Conservation (phyloP, 2,329 filamentous ascomycete species). For the Colletotrichum sp. region DNA sequence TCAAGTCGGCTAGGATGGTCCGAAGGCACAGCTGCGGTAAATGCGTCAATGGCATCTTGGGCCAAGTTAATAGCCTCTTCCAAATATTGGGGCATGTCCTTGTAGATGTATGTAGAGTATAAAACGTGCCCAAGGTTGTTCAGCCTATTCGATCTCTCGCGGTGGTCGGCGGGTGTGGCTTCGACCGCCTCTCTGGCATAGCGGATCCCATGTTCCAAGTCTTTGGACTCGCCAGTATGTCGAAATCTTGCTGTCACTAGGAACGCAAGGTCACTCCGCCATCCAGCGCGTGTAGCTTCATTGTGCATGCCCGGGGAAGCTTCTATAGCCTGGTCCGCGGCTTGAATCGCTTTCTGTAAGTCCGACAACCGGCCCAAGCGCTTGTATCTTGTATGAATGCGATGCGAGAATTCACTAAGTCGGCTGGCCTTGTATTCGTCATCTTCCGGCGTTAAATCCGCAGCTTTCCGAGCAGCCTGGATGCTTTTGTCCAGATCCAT, state of each 20-base stretch:
- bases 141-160: background rate
- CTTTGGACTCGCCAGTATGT: background rate
- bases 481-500: background rate
- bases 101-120: background rate
- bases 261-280: background rate
- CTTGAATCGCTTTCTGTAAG: background rate
- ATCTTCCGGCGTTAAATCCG: background rate
- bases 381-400: background rate
- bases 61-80: background rate
- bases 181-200: background rate
- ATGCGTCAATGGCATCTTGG: background rate
- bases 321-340: background rate
- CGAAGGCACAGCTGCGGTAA: background rate
- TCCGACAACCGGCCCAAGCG: background rate
- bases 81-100: background rate
- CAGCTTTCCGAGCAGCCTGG: background rate
- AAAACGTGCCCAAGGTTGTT: background rate
- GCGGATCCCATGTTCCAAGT: background rate
- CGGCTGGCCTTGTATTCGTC: background rate
- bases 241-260: background rate
- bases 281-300: background rate
- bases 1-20: background rate
- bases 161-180: background rate
- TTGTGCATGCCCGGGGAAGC: background rate
- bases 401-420: background rate